These are phyloP conservation scores for Fagopyrum esculentum DNA, from an alignment of 148 eudicot species.

Conservation along the genomic window DNA sequence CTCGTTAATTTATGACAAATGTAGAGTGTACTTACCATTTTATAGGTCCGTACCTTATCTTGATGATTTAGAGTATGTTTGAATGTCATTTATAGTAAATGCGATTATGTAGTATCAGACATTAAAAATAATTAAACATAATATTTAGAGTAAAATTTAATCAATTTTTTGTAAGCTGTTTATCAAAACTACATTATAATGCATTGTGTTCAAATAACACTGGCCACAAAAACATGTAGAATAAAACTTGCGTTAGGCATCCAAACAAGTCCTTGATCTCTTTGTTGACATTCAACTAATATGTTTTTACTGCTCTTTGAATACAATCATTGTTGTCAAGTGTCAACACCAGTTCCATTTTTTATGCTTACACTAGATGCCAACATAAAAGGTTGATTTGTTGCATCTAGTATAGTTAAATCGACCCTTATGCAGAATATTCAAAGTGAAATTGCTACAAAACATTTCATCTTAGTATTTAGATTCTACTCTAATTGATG, in stretches of 20 bases:
- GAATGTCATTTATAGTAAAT: too few relatives aligned
- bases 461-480: constrained; percentile 28
- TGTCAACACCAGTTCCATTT: too few relatives aligned
- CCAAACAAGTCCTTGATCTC: background rate
- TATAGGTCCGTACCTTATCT: background rate
- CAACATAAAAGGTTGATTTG: background rate
- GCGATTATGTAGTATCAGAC: too few relatives aligned
- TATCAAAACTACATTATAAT: too few relatives aligned
- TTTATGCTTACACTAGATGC: background rate
- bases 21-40: background rate
- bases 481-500: background rate
- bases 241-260: too few relatives aligned
- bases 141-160: too few relatives aligned
- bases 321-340: background rate
- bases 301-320: background rate
- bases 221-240: too few relatives aligned
- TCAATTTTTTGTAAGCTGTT: too few relatives aligned
- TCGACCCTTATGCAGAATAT: constrained; percentile 40
- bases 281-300: background rate
- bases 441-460: constrained; percentile 63
- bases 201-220: too few relatives aligned
- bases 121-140: too few relatives aligned
- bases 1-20: background rate
- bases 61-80: too few relatives aligned
- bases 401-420: background rate